Evolutionary conservation across 2,329 filamentous ascomycete species (phyloP).

Genomic region (Tolypocladium cylindrosporum): DNA sequence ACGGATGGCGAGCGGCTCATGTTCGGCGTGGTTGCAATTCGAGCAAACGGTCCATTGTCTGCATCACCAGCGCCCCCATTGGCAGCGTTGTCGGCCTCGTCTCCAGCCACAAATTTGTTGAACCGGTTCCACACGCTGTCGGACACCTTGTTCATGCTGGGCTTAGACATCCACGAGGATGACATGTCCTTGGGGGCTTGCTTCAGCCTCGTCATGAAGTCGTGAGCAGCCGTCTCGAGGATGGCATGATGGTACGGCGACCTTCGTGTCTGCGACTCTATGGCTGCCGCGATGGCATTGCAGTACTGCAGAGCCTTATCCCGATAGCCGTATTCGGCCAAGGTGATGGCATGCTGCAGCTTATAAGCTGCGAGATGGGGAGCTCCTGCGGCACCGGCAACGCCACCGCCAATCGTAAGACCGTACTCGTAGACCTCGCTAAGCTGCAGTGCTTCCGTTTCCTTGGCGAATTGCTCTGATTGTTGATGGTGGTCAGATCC

Average conservation of each 20-base stretch:
- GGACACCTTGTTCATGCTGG: constrained; percentile 91
- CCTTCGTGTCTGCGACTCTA: constrained; percentile 70
- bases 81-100: constrained; percentile 75
- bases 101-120: constrained; percentile 91
- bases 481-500: constrained; percentile 72
- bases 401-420: constrained; percentile 55
- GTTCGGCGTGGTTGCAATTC: constrained; percentile 63
- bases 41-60: constrained; percentile 72
- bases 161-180: constrained; percentile 86
- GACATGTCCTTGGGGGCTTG: constrained; percentile 75
- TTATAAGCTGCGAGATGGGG: constrained; percentile 90
- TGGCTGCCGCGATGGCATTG: constrained; percentile 66
- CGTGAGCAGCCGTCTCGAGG: constrained; percentile 68
- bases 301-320: constrained; percentile 86
- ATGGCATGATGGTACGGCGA: constrained; percentile 78
- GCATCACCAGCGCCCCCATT: constrained; percentile 46
- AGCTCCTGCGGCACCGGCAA: constrained; percentile 43
- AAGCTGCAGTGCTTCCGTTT: constrained; percentile 81
- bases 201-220: constrained; percentile 72
- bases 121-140: constrained; percentile 86
- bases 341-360: constrained; percentile 70
- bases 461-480: constrained; percentile 62
- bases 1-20: constrained; percentile 65
- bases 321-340: constrained; percentile 75
- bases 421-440: constrained; percentile 95